Percentiles rank a stretch among this genome's conserved stretches.
These are phyloP conservation scores for Corrigiola litoralis DNA, from an alignment of 179 eudicot genomes.

Conservation along the genomic window DNA sequence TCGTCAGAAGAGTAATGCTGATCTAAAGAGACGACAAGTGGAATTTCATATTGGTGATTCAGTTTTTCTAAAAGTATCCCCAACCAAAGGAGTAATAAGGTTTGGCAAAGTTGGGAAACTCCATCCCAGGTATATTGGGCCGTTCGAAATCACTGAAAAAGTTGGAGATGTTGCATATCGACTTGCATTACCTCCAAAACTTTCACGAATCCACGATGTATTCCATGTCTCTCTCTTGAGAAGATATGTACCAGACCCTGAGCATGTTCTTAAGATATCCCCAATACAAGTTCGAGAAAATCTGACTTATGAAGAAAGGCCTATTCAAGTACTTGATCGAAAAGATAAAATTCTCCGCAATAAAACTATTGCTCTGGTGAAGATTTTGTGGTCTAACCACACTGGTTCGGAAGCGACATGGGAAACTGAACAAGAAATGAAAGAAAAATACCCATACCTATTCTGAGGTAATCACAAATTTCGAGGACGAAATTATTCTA, in stretches of 20 bases:
- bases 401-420: neutral
- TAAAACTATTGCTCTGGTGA: neutral
- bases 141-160: neutral
- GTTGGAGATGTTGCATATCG: slow-evolving; percentile 1
- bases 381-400: neutral
- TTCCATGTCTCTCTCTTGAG: slow-evolving; percentile 3
- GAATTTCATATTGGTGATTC: neutral
- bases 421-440: neutral
- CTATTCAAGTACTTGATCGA: neutral
- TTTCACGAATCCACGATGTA: slow-evolving; percentile 4
- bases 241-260: neutral
- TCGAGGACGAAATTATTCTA: neutral
- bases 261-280: neutral
- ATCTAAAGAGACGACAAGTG: neutral
- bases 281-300: neutral
- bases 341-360: neutral
- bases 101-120: neutral
- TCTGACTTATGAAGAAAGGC: neutral
- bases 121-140: neutral
- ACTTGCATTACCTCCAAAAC: neutral
- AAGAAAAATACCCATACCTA: neutral
- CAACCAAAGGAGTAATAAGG: neutral
- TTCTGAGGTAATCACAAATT: neutral
- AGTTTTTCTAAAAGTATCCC: neutral
- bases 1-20: neutral